Percentiles rank a stretch among this genome's conserved stretches.
Evolutionary conservation across 2,329 filamentous ascomycete species (phyloP).

Genomic region (Xylariaceae sp.): DNA sequence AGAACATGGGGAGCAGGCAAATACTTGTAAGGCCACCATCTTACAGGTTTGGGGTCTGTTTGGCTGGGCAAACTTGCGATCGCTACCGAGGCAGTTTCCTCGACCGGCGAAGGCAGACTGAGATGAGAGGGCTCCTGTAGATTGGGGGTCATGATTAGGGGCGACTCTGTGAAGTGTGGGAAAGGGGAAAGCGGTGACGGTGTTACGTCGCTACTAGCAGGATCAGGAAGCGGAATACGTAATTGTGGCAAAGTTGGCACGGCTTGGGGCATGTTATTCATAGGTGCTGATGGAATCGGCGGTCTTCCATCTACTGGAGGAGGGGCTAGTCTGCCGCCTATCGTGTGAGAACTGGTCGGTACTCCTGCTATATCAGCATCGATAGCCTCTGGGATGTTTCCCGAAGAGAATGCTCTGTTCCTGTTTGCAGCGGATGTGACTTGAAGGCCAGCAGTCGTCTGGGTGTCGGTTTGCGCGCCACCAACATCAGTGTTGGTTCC

Average conservation of each 20-base stretch:
- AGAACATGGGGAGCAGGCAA: slow-evolving; percentile 71
- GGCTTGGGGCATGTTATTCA: slow-evolving; percentile 12
- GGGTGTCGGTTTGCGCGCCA: slow-evolving; percentile 12
- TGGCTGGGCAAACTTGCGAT: slow-evolving; percentile 37
- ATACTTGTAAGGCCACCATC: slow-evolving; percentile 77
- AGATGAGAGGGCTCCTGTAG: slow-evolving; percentile 50
- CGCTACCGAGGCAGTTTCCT: slow-evolving; percentile 43
- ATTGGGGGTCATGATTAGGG: slow-evolving; percentile 41
- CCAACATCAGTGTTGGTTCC: slow-evolving; percentile 3
- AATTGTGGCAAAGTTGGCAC: slow-evolving; percentile 35
- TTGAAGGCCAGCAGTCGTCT: slow-evolving; percentile 14
- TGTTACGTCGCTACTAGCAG: slow-evolving; percentile 41
- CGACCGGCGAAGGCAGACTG: slow-evolving; percentile 47
- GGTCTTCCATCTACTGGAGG: slow-evolving; percentile 21
- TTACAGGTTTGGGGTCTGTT: slow-evolving; percentile 46
- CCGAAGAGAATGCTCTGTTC: slow-evolving; percentile 45
- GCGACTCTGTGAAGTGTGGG: slow-evolving; percentile 62
- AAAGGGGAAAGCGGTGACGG: slow-evolving; percentile 59
- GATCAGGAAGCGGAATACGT: slow-evolving; percentile 41
- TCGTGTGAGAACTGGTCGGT: slow-evolving; percentile 22
- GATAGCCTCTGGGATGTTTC: slow-evolving; percentile 35
- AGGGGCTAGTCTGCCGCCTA: slow-evolving; percentile 32
- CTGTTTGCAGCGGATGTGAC: slow-evolving; percentile 23
- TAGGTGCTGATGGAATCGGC: slow-evolving; percentile 13
- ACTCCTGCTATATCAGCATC: slow-evolving; percentile 39